Evolutionary conservation across 352 stramenopile species (phyloP).

Genomic region (Globisporangium carolinianum): DNA sequence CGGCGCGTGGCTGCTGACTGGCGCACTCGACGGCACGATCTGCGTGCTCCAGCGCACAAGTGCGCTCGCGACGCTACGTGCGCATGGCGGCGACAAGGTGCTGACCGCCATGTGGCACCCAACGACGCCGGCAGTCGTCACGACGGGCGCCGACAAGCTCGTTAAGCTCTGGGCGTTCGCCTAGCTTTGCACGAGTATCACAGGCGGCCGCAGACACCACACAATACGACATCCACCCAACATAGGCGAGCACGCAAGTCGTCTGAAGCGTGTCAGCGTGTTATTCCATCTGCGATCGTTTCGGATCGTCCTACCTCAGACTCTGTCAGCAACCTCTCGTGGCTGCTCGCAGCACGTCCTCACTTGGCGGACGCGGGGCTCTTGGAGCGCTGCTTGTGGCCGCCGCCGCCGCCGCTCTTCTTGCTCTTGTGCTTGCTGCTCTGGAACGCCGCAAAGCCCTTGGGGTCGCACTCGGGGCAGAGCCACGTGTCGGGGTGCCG

Average conservation of each 20-base stretch:
- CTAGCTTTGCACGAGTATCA: not conserved
- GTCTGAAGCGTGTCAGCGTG: too few species aligned
- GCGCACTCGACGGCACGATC: conserved; percentile 55
- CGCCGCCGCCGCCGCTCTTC: conserved; percentile 7
- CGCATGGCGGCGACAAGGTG: conserved; percentile 55
- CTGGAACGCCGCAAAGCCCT: conserved; percentile 67
- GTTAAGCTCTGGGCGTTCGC: conserved; percentile 59
- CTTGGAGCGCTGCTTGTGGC: conserved; percentile 61
- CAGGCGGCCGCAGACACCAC: too few species aligned
- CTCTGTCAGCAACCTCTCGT: too few species aligned
- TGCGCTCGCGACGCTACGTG: conserved; percentile 42
- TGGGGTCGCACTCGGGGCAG: conserved; percentile 80
- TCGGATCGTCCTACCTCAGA: too few species aligned
- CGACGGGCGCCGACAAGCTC: conserved; percentile 51
- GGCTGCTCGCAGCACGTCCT: too few species aligned
- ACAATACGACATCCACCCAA: not conserved
- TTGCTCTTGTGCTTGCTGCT: conserved; percentile 81
- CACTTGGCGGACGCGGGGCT: conserved; percentile 23
- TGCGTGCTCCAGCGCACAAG: conserved; percentile 21
- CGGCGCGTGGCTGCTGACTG: conserved; percentile 51
- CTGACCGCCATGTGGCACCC: conserved; percentile 64
- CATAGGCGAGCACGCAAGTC: not conserved
- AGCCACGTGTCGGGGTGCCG: conserved; percentile 83
- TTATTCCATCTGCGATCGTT: too few species aligned
- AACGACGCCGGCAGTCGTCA: conserved; percentile 44